A percentile compares a stretch with the other conserved stretches of the same genome.
These are phyloP conservation scores for Fennellomyces sp. DNA, from an alignment of 371 early-diverging fungal species.

Conservation along the genomic window DNA sequence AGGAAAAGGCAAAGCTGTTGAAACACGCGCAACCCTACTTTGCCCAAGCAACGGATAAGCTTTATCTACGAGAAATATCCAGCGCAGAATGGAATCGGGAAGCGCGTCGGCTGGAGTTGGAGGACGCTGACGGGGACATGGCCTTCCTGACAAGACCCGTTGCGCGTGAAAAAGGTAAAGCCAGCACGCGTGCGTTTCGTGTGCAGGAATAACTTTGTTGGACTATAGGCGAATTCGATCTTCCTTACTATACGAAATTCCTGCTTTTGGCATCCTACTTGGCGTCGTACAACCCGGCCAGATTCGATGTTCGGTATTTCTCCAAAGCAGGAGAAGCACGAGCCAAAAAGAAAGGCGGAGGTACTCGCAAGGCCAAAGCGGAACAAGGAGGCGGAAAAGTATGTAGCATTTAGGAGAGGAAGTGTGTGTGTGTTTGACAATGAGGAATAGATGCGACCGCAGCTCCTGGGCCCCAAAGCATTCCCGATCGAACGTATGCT, in stretches of 20 bases:
- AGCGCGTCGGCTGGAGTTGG: constrained; percentile 18
- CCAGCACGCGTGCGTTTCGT: too few species aligned
- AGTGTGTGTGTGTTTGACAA: neutral
- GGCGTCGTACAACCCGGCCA: constrained; percentile 92
- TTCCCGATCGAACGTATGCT: constrained; percentile 93
- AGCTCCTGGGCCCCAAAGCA: constrained; percentile 85
- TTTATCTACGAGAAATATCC: constrained; percentile 86
- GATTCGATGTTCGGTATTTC: constrained; percentile 86
- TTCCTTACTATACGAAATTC: constrained; percentile 84
- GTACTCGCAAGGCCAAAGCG: constrained; percentile 40
- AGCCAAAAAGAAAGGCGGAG: constrained; percentile 53
- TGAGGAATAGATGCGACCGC: constrained; percentile 69
- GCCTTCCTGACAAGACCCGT: constrained; percentile 14
- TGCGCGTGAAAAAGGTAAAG: constrained; percentile 19
- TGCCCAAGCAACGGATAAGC: constrained; percentile 76
- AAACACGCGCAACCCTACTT: constrained; percentile 76
- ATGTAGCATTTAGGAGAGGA: neutral
- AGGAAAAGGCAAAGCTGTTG: constrained; percentile 73
- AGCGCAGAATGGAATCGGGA: constrained; percentile 78
- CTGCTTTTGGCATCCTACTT: constrained; percentile 87
- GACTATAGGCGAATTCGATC: constrained; percentile 52
- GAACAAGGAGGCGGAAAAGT: constrained; percentile 49
- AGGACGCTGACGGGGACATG: constrained; percentile 5
- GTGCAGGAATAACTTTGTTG: neutral
- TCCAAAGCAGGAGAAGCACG: constrained; percentile 59